A percentile compares a stretch with the other conserved stretches of the same genome.
Conservation (phyloP, 1,284 basidiomycete genomes). For the Irpex sp. region DNA sequence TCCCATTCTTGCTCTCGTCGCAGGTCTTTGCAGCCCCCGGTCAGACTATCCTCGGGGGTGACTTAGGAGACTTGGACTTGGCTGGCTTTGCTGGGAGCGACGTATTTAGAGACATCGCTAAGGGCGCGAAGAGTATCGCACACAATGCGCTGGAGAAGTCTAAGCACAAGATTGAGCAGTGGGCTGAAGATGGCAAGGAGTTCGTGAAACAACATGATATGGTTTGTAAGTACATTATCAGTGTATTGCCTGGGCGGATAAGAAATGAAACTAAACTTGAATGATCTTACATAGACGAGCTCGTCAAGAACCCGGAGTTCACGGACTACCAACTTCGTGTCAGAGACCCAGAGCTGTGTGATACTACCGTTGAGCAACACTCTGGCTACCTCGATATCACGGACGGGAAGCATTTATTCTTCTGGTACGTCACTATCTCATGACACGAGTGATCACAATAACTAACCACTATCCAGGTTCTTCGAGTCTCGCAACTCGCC, state of each 20-base stretch:
- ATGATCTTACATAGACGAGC: slow-evolving; percentile 50
- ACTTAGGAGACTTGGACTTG: slow-evolving; percentile 15
- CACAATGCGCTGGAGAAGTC: slow-evolving; percentile 29
- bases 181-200: slow-evolving; percentile 55
- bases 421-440: slow-evolving; percentile 54
- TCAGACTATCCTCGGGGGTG: slow-evolving; percentile 31
- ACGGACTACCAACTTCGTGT: slow-evolving; percentile 68
- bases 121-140: slow-evolving; percentile 30
- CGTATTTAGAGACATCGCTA: slow-evolving; percentile 23
- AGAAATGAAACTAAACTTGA: background rate
- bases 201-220: slow-evolving; percentile 64
- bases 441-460: slow-evolving; percentile 1
- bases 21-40: slow-evolving; percentile 22
- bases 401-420: slow-evolving; percentile 84
- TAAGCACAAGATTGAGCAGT: slow-evolving; percentile 48
- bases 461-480: slow-evolving; percentile 48
- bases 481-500: slow-evolving; percentile 81
- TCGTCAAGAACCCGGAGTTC: slow-evolving; percentile 72
- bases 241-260: background rate
- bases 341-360: slow-evolving; percentile 75
- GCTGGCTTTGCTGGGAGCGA: slow-evolving; percentile 10
- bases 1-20: slow-evolving; percentile 20
- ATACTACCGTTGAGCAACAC: slow-evolving; percentile 80
- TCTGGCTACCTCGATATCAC: slow-evolving; percentile 90
- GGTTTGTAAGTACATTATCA: slow-evolving; percentile 43